Evolutionary conservation across 2,329 filamentous ascomycete species (phyloP), one percentile per base, ranked within the genome.

Genomic region (Sporothrix schenckii): DNA sequence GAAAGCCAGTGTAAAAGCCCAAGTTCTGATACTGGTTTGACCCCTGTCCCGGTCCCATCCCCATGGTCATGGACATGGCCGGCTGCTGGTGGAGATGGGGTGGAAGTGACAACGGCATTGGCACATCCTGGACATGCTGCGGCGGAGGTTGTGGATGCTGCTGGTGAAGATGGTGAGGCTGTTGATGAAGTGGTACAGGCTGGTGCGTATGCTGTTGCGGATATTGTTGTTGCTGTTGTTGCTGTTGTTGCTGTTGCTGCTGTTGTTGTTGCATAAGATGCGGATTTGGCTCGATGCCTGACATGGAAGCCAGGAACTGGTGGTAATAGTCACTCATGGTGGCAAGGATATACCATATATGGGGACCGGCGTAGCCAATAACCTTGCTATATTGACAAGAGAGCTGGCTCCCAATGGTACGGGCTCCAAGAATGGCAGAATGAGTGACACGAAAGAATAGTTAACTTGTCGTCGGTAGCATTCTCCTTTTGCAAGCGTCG

Each of bases 271-370:
- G 63, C 41, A 44, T 49, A 61, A 61, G 27, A 21, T 44, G 53
- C 13, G 54, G 58, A 41, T 69, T 66, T 34, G 73, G 73, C 61
- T 79, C 80, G 67, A 80, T 79, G 69, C 82, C 84, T 71, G 83
- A 80, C 81, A 85, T 83, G 47, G 84, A 84, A 74, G 84, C 81
- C 69, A 87, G 79, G 75, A 87, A 87, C 73, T 84, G 82, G 66
- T 85, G 83, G 74, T 88, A 87, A 76, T 85, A 86, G 73, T 87
- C 85, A 76, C 83, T 83, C 86, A 88, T 88, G 65, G 56, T 56
- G 65, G 47, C 47, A 44, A 41, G 60, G 41, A 13, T 34, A 66
- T 27, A 19, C 21, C 21, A 21, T 52, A 39, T 11, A 39, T 9
- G 14, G 47, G 30, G 10, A 44, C 63, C 16, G 47, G 24, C 19